Conservation (phyloP, 1,284 basidiomycete species). For the Cutaneotrichosporon sp. region DNA sequence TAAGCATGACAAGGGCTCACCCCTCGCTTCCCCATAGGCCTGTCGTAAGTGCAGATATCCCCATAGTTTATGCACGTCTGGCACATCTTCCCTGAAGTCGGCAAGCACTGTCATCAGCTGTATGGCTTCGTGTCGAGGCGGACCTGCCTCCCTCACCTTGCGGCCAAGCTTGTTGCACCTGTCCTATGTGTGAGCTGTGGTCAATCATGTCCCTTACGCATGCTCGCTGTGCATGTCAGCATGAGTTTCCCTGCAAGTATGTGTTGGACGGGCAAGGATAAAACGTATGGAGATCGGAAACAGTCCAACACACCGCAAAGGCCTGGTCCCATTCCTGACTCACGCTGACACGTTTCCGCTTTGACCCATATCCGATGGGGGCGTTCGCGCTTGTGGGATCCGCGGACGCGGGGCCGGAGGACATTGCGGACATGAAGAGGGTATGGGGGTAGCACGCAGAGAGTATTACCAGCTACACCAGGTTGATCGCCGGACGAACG, state of each 20-base stretch:
- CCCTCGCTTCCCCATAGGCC: conserved; percentile 16
- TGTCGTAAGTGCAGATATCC: conserved; percentile 15
- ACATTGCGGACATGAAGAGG: no score
- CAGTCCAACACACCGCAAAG: no score
- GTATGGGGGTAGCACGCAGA: no score
- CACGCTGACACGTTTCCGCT: conserved; percentile 1
- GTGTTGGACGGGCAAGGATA: no score
- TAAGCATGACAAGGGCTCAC: conserved; percentile 1
- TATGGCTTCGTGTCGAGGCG: no score
- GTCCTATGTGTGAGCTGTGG: conserved; percentile 1
- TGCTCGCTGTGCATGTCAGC: conserved; percentile 1
- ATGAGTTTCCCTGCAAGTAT: no score
- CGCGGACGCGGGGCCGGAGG: no score
- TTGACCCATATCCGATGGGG: neutral
- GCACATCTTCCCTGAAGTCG: conserved; percentile 2
- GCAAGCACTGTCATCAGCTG: conserved; percentile 10
- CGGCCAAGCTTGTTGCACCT: conserved; percentile 15
- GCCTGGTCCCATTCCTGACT: no score
- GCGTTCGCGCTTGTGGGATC: neutral
- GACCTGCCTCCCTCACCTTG: no score
- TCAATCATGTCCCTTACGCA: neutral
- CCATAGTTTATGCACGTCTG: conserved; percentile 15
- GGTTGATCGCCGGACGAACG: no score
- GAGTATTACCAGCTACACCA: no score
- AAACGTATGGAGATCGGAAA: no score